Evolutionary conservation across 306 rosid genomes (phyloP), one percentile per base, ranked within the genome.

Genomic region (Glycyrrhiza uralensis): DNA sequence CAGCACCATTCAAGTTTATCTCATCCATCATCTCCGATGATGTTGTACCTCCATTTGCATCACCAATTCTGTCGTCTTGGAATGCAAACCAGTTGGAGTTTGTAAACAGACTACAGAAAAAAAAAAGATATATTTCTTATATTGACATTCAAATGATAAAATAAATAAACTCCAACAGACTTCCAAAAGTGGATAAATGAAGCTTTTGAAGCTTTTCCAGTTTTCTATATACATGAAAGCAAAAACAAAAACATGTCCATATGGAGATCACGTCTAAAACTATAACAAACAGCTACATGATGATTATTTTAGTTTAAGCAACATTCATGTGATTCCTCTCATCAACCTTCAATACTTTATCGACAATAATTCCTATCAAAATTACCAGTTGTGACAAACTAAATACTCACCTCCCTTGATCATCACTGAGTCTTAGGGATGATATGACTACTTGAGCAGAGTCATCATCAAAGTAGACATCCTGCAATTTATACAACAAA

Each of bases 1-100:
- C 66, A 62, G 86, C 69, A 66, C 97, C 92, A 26, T 85, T 89
- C 89, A 95, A 86, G 80, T 84, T 89, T 45, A 92, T 80, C 69
- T 92, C 97, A 65, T 92, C 97, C 99, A 92, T 87, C 72, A 87
- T 86, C 63, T 92, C 99, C 0, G 91, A 80, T 30, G 89, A 77
- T 72, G 91, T 77, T 12, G 93, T 72, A 14, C 86, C 95, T 61
- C 64, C 88, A 66, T 89, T 56, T 59, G 83, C 78, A 81, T 78
- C 76, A 54, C 85, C 92, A 60, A 69, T 79, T 87, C 96, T 84
- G 63, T 87, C 96, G 17, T 92, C 96, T 95, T 95, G 96, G 87
- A 88, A 95, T 4, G 96, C 92, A 76, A 95, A 92, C 99, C 99
- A 95, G 86, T 91, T 92, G 82, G 97, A 95, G 83, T 95, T 95